These are phyloP conservation scores for Xenoacremonium recifei DNA, from an alignment of 2,329 filamentous ascomycete genomes.

Conservation along the genomic window DNA sequence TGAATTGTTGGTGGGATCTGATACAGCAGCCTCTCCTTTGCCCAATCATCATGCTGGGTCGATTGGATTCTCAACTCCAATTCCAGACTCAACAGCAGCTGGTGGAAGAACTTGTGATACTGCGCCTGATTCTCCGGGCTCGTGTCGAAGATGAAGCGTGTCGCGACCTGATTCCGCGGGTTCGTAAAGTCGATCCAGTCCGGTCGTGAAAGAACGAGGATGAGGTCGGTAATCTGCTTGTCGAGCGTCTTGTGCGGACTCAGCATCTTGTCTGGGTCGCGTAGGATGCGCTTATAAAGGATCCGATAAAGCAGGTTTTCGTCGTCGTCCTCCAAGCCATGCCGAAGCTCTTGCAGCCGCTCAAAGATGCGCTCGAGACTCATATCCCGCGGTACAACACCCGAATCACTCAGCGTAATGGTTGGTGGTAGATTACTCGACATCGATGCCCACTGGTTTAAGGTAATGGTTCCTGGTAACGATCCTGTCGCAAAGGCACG, in stretches of 20 bases:
- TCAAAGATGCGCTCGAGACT: constrained; percentile 56
- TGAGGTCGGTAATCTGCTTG: constrained; percentile 70
- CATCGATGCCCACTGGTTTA: constrained; percentile 66
- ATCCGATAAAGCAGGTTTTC: constrained; percentile 59
- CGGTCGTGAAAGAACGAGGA: constrained; percentile 65
- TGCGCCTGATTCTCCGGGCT: constrained; percentile 52
- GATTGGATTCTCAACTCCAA: constrained; percentile 69
- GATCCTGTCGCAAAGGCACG: constrained; percentile 66
- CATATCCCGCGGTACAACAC: constrained; percentile 59
- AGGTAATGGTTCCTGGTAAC: constrained; percentile 66
- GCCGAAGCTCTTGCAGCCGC: constrained; percentile 58
- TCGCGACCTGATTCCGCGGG: constrained; percentile 69
- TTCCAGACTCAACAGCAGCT: constrained; percentile 72
- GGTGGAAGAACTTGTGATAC: constrained; percentile 71
- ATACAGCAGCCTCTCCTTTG: constrained; percentile 61
- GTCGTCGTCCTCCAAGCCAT: constrained; percentile 54
- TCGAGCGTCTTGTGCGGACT: constrained; percentile 64
- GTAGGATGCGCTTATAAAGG: constrained; percentile 67
- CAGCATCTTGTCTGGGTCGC: constrained; percentile 62
- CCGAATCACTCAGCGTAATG: constrained; percentile 58
- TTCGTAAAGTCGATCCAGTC: constrained; percentile 74
- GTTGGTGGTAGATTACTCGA: constrained; percentile 55
- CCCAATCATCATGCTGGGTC: constrained; percentile 56
- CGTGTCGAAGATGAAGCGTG: constrained; percentile 67
- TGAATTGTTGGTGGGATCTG: constrained; percentile 69